Evolutionary conservation across 495 filamentous ascomycete genomes (phyloP), one percentile per base, ranked within the genome.

Genomic region (Evansstolkia leycettana): DNA sequence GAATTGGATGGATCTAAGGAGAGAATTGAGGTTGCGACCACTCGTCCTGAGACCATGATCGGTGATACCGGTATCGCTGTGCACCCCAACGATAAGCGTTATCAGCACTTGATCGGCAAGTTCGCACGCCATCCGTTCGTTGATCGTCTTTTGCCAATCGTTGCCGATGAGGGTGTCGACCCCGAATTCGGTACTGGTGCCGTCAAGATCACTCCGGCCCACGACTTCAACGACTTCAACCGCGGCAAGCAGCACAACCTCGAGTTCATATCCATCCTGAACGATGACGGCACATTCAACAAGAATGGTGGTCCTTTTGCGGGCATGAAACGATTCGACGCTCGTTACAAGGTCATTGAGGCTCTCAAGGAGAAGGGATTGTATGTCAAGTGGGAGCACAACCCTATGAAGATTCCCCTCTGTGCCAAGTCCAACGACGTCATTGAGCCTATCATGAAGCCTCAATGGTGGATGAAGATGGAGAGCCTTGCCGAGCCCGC

Each of bases 381-480:
- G 13, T 86, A 76, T 37, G 78, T 82, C 12, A 82, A 84, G 54
- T 80, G 80, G 67, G 76, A 80, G 61, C 57, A 79, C 54, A 84
- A 87, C 54, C 62, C 75, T 17, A 89, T 87, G 82, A 76, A 73
- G 53, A 74, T 89, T n/a, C 82, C 80, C 1, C 57, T 79, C 5
- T 89, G 81, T 48, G 48, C 60, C 25, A 79, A 77, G 60, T 77
- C 73, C n/a, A 82, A 79, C 52, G 83, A 89, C 57, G 67, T 87
- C 12, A 82, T 89, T 36, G 83, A 89, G 52, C 83, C 81, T 1
- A 58, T 83, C 19, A 67, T 86, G 51, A 86, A 83, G 57, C 82
- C 82, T 2, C 82, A 87, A 51, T 82, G 75, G 78, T 82, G 77
- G 76, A 77, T 81, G 67, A 69, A 64, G 41, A 81, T 80, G 77